Percentiles rank a stretch among this genome's conserved stretches.
Conservation (phyloP, 1,284 basidiomycete species). For the Austropuccinia psidii region DNA sequence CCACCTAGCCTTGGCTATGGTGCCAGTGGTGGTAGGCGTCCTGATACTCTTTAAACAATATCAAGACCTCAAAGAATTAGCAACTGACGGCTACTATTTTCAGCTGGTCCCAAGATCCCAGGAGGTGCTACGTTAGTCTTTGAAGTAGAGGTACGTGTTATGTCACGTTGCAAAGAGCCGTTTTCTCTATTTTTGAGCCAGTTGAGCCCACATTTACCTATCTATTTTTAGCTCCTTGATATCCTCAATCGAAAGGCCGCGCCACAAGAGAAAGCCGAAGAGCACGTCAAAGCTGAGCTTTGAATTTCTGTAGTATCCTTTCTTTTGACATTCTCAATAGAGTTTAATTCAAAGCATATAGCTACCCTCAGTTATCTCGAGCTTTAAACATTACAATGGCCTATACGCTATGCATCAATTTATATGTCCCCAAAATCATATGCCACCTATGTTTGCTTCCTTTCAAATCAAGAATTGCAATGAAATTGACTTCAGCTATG, state of each 20-base stretch:
- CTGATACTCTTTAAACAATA: not conserved
- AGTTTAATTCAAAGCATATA: too few relatives aligned
- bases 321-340: too few relatives aligned
- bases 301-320: too few relatives aligned
- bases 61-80: not conserved
- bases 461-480: too few relatives aligned
- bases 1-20: constrained; percentile 46
- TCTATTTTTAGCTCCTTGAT: constrained; percentile 1
- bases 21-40: constrained; percentile 38
- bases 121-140: constrained; percentile 46
- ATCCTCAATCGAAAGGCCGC: constrained; percentile 20
- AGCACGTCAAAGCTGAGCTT: not conserved
- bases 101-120: constrained; percentile 45
- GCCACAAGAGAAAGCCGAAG: not conserved
- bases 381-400: too few relatives aligned
- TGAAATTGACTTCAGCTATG: too few relatives aligned
- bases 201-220: not conserved
- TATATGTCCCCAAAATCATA: too few relatives aligned
- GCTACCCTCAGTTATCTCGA: too few relatives aligned
- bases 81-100: not conserved
- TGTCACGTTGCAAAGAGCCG: not conserved
- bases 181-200: not conserved
- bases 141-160: constrained; percentile 42
- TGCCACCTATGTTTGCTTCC: too few relatives aligned
- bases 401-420: too few relatives aligned